Percentiles rank a stretch among this genome's conserved stretches.
phyloP scores from a whole-genome alignment of 306 rosid genomes.

The Casuarina glauca region DNA sequence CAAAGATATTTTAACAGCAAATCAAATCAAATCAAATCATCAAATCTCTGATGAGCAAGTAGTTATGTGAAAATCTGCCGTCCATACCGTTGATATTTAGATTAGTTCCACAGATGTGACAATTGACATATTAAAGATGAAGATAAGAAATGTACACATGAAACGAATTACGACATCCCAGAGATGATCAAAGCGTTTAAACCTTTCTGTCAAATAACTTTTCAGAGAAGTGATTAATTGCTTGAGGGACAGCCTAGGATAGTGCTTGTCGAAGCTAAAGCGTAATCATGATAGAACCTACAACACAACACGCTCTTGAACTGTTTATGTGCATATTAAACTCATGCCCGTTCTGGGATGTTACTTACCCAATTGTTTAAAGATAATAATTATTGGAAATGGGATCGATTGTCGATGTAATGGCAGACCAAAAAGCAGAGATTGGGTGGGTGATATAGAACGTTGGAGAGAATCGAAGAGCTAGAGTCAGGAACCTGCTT shows the following conservation, averaged over 20 bases:
- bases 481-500: background rate
- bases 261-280: constrained; percentile 43
- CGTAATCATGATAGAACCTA: constrained; percentile 41
- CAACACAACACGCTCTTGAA: constrained; percentile 33
- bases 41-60: background rate
- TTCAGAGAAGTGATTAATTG: constrained; percentile 32
- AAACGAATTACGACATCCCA: no score
- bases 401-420: constrained; percentile 35
- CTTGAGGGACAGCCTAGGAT: constrained; percentile 50
- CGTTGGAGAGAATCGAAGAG: background rate
- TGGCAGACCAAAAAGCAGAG: constrained; percentile 34
- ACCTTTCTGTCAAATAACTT: constrained; percentile 45
- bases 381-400: constrained; percentile 26
- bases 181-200: constrained; percentile 38
- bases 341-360: constrained; percentile 31
- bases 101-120: no score
- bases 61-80: background rate
- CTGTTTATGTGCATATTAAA: constrained; percentile 20
- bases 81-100: background rate
- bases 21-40: no score
- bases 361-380: constrained; percentile 28
- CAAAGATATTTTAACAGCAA: no score
- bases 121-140: no score
- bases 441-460: constrained; percentile 2
- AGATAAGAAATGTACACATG: no score